Evolutionary conservation across 2,329 filamentous ascomycete genomes (phyloP), one percentile per base, ranked within the genome.

Genomic region (Cytospora piceicola): DNA sequence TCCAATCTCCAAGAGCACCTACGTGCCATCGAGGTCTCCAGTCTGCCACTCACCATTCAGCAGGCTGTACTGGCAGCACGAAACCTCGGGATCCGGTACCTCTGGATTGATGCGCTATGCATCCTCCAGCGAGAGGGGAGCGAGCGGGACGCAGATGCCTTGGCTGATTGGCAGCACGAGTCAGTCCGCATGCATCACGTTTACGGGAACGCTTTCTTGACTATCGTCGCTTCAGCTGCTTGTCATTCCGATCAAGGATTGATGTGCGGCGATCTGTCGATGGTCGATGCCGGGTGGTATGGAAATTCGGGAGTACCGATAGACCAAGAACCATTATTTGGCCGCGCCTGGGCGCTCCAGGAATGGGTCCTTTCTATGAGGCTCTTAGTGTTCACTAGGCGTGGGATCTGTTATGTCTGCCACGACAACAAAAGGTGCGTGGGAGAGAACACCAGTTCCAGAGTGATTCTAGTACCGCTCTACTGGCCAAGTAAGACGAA

Each of bases 71-170:
- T 24, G 11, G 17, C 27, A 7, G 22, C 30, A 9, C 54, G 54
- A 57, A 30, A 57, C n/a, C 54, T 57, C 22, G 54, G 54, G n/a
- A 12, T 57, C n/a, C 30, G 54, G n/a, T 57, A 57, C 20, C 54
- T 57, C n/a, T 57, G 54, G 54, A 36, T 57, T 24, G 54, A 57
- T 39, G 34, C 54, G n/a, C 54, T 57, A 15, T 57, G 54, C 12
- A 57, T 57, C n/a, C 54, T 57, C 3, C 54, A 57, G 54, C 36
- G 14, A 39, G 36, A 39, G 17, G 36, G 36, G 36, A 11, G 14
- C 15, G 12, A 39, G 12, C 12, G 8, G 36, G 58, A 60, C 29
- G 14, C 32, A 22, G 32, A 24, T 2, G 54, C 54, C n/a, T n/a
- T 14, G 14, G 20, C 9, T 12, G 54, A 56, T 34, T 56, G 54